These are phyloP conservation scores for Plasmodium cynomolgi DNA, from an alignment of 169 alveolate species.

Conservation along the genomic window DNA sequence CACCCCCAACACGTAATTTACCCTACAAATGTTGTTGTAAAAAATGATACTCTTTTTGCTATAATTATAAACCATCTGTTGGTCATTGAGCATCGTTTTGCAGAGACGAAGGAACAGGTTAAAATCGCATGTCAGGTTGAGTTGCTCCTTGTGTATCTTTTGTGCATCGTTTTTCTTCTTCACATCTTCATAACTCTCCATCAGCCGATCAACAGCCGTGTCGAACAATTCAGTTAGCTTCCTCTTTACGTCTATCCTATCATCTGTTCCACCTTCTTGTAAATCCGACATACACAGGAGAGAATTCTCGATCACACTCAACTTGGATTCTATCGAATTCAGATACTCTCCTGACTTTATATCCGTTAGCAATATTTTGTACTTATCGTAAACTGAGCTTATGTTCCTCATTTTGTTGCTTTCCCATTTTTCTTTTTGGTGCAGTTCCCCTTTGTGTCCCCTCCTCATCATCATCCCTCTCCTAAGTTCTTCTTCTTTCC, in stretches of 20 bases:
- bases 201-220: slow-evolving; percentile 16
- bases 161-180: slow-evolving; percentile 13
- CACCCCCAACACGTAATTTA: slow-evolving; percentile 21
- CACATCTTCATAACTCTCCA: slow-evolving; percentile 37
- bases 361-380: slow-evolving; percentile 40
- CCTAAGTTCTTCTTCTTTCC: neutral
- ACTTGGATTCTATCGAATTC: slow-evolving; percentile 19
- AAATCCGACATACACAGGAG: slow-evolving; percentile 10
- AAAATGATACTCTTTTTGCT: slow-evolving; percentile 26
- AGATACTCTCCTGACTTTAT: slow-evolving; percentile 63
- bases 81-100: slow-evolving; percentile 34
- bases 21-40: slow-evolving; percentile 43
- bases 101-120: slow-evolving; percentile 60
- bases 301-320: slow-evolving; percentile 38
- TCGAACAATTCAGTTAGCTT: slow-evolving; percentile 20
- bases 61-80: neutral
- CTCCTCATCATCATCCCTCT: neutral
- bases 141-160: slow-evolving; percentile 12
- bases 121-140: slow-evolving; percentile 53
- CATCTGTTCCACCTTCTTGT: slow-evolving; percentile 17
- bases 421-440: neutral
- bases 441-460: neutral
- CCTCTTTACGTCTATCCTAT: slow-evolving; percentile 11
- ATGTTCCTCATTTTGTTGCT: neutral
- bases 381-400: slow-evolving; percentile 47